Evolutionary conservation across 2,329 filamentous ascomycete genomes (phyloP), one percentile per base, ranked within the genome.

Genomic region (Aspergillus brunneoviolaceus): DNA sequence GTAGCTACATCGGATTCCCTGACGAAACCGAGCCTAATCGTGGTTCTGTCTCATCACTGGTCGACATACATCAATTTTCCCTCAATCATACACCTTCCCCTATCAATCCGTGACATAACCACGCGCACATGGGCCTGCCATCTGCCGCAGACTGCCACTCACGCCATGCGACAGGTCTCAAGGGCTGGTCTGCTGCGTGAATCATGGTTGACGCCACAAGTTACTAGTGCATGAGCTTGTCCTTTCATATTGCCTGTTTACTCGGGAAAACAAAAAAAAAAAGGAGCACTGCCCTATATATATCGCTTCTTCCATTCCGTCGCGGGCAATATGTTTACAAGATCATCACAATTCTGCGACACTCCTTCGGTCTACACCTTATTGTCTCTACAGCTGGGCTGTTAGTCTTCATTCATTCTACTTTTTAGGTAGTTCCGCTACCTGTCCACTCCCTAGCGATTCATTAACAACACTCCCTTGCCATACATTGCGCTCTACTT

Each of bases 151-250:
- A 47, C 39, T n/a, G 35, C 35, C 51, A 11, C 25, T 27, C 51
- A 54, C 51, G 21, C 21, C 21, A 10, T 12, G 35, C 53, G 42
- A 55, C 53, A 48, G 53, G 53, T 47, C 42, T 31, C n/a, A 19
- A 29, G 42, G 65, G 60, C 63, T 54, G 62, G 66, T 72, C 71
- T 42, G 70, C 65, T 72, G 70, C 66, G 52, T 66, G 63, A 54
- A 66, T 63, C 58, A 58, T 66, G 63, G 59, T 65, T 59, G 65
- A 62, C 64, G 65, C 64, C 60, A 65, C 63, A 12, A 51, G 27
- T 58, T 53, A 42, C 55, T 58, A 56, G 49, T 53, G 49, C 27
- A 25, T 51, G 53, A 49, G 45, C 58, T 60, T 57, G 55, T 19
- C 49, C 54, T 47, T 39, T 14, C 21, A 25, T 49, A 25, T 45